These are phyloP conservation scores for Globisporangium radiosum DNA, from an alignment of 352 stramenopile genomes.

Conservation along the genomic window DNA sequence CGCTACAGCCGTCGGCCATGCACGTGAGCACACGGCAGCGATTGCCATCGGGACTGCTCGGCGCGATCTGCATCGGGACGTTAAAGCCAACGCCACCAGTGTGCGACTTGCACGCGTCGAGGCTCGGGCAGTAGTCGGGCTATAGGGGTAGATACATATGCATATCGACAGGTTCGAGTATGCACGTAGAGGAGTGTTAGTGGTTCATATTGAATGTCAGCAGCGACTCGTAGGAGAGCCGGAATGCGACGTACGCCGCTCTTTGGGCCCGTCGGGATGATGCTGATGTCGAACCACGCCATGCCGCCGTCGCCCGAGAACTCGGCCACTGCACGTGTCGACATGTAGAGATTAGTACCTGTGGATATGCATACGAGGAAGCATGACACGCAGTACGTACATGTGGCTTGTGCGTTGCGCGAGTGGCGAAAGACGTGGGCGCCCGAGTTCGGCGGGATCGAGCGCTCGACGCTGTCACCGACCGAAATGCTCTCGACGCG, in stretches of 20 bases:
- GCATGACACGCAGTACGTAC: constrained; percentile 19
- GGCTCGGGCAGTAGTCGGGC: constrained; percentile 41
- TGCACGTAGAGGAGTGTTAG: too few species aligned
- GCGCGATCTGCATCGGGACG: constrained; percentile 60
- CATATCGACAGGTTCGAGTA: too few species aligned
- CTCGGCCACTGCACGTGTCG: constrained; percentile 34
- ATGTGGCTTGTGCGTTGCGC: constrained; percentile 36
- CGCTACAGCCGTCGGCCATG: constrained; percentile 40
- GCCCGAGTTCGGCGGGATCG: constrained; percentile 25
- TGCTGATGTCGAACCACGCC: constrained; percentile 74
- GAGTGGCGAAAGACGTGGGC: constrained; percentile 43
- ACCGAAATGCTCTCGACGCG: constrained; percentile 24
- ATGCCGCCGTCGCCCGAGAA: constrained; percentile 50
- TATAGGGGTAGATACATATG: background rate
- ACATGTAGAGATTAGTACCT: background rate
- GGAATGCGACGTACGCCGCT: constrained; percentile 18
- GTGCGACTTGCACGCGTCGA: constrained; percentile 40
- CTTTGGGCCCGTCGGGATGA: constrained; percentile 54
- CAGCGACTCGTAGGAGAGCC: too few species aligned
- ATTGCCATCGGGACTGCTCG: constrained; percentile 22
- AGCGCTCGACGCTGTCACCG: constrained; percentile 24
- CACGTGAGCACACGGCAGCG: constrained; percentile 49
- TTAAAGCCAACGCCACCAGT: constrained; percentile 65
- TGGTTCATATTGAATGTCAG: too few species aligned
- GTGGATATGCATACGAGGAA: constrained; percentile 5